Evolutionary conservation across 225 moss, liverwort and hornwort species (phyloP), one percentile per base, ranked within the genome.

Genomic region (Marchantia polymorpha): DNA sequence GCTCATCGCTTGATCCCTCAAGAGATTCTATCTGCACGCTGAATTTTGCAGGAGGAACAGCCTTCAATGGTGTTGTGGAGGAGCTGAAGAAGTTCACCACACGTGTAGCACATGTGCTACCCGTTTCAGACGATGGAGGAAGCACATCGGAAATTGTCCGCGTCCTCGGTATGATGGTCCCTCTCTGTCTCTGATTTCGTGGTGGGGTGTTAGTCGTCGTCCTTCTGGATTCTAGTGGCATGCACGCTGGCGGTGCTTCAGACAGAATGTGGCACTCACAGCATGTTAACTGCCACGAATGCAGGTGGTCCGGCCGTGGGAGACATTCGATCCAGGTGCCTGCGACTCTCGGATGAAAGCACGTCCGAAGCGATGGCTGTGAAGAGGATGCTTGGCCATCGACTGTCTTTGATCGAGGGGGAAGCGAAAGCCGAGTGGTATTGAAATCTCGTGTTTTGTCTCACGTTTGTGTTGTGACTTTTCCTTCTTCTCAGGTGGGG

Each of bases 121-220:
- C 99, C 20, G 99, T 99, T 23, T 99, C 99, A 1, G 99, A 99
- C 49, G 95, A 95, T 73, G 99, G 99, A 54, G 99, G 99, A 48
- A 99, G 99, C 89, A 99, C 99, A 10, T 85, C 99, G 30, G 99
- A 99, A 90, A 99, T 99, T 81, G 99, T 95, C 78, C 95, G 99
- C 53, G 99, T 99, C 63, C 92, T 99, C 53, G 99, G 99, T 99
- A 67, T 64, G 81, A 14, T 22, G 15, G 77, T n/a, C 23, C 50
- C 26, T 65, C 25, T 23, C 4, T 49, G 51, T 12, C 72, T 73
- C 16, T 77, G 56, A 22, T 7, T 30, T 7, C 70, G 70, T 46
- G 23, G 3, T 71, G 50, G 22, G 49, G 14, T 20, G 8, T 17
- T n/a, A 7, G 8, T 71, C 12, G 49, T 19, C 12, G 53, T 31